Evolutionary conservation across 2,329 filamentous ascomycete species (phyloP).

Genomic region (Zasmidium citrigriseum): DNA sequence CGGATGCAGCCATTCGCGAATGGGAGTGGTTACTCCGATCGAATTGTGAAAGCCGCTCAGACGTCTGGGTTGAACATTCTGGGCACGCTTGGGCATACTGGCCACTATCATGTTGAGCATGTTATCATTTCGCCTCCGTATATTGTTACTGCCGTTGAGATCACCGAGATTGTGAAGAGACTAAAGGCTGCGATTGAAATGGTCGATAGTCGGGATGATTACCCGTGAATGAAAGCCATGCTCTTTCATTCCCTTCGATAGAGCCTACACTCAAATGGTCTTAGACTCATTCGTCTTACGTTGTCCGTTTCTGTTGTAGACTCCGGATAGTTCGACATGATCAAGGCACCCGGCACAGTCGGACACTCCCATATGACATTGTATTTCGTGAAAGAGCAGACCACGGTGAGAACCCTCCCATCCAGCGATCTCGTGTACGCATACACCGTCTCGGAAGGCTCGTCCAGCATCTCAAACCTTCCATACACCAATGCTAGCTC

Average conservation of each 20-base stretch:
- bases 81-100: constrained; percentile 1
- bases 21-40: not conserved
- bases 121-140: constrained; percentile 5
- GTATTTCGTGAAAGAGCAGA: not conserved
- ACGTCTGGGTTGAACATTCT: not conserved
- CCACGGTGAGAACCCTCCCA: constrained; percentile 12
- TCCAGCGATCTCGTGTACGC: constrained; percentile 33
- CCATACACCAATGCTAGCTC: constrained; percentile 63
- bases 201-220: not conserved
- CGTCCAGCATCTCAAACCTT: constrained; percentile 50
- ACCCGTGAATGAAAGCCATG: not conserved
- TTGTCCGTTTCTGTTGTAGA: not conserved
- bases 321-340: not conserved
- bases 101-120: not conserved
- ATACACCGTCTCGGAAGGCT: constrained; percentile 55
- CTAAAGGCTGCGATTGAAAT: not conserved
- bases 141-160: not conserved
- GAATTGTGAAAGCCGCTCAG: not conserved
- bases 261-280: not conserved
- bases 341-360: not conserved
- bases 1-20: not conserved
- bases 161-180: not conserved
- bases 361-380: not conserved
- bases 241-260: not conserved
- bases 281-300: not conserved